These are phyloP conservation scores for Trichosporon sp. DNA, from an alignment of 1,284 basidiomycete species.

Conservation along the genomic window DNA sequence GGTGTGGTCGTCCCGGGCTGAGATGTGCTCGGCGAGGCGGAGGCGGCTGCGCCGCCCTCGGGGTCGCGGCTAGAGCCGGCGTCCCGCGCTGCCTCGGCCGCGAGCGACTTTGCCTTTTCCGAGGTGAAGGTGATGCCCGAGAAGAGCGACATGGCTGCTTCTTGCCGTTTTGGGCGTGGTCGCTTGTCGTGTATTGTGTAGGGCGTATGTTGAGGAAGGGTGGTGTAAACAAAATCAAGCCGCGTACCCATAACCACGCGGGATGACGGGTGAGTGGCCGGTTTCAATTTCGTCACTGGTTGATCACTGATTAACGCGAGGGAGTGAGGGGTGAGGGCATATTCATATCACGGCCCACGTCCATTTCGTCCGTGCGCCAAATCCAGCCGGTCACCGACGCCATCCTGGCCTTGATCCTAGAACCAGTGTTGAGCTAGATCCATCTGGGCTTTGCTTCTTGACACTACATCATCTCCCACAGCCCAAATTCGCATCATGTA, in stretches of 20 bases:
- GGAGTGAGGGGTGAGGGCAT: too few species aligned
- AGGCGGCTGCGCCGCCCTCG: not conserved
- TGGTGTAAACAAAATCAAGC: not conserved
- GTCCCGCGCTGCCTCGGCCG: constrained; percentile 11
- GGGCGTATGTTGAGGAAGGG: not conserved
- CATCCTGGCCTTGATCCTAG: too few species aligned
- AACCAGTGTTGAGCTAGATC: too few species aligned
- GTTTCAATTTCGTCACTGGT: constrained; percentile 5
- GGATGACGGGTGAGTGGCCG: not conserved
- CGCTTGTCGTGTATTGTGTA: not conserved
- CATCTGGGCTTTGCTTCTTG: not conserved
- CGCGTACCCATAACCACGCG: not conserved
- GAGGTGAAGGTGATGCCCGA: constrained; percentile 42
- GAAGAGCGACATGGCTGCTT: constrained; percentile 38
- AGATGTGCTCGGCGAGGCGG: too few species aligned
- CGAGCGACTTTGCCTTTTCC: constrained; percentile 18
- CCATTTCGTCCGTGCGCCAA: not conserved
- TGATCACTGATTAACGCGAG: too few species aligned
- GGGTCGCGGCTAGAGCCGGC: not conserved
- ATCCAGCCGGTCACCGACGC: not conserved
- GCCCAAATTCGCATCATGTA: constrained; percentile 11
- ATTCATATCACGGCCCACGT: not conserved
- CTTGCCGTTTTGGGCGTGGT: not conserved
- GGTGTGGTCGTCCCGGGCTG: too few species aligned
- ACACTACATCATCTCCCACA: too few species aligned